These are phyloP conservation scores for Phycomyces nitens DNA, from an alignment of 192 early-diverging fungal species.

Conservation along the genomic window DNA sequence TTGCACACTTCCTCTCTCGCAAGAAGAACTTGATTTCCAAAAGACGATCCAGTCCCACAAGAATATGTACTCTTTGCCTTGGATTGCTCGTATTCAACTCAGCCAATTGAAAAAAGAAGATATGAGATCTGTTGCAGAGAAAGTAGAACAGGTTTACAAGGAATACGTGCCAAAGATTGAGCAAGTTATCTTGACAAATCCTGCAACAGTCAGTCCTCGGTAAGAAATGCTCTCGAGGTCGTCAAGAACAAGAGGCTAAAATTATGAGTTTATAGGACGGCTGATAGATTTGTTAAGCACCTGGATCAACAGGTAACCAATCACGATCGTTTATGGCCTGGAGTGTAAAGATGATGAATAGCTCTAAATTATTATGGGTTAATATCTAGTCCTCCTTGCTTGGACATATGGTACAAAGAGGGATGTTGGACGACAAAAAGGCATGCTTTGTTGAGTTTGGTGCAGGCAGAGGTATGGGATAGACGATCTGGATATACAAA, in stretches of 20 bases:
- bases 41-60: constrained; percentile 22
- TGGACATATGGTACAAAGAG: constrained; percentile 64
- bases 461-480: constrained; percentile 58
- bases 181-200: constrained; percentile 5
- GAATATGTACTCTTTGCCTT: constrained; percentile 30
- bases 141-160: constrained; percentile 16
- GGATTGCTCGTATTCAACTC: constrained; percentile 34
- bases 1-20: constrained; percentile 32
- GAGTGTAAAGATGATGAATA: neutral
- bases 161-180: constrained; percentile 14
- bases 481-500: neutral
- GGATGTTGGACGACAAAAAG: constrained; percentile 50
- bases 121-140: constrained; percentile 22
- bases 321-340: neutral
- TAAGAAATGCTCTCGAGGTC: neutral
- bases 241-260: neutral
- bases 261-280: constrained; percentile 23
- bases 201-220: neutral
- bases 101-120: constrained; percentile 18
- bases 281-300: constrained; percentile 44
- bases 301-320: constrained; percentile 44
- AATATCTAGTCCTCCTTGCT: constrained; percentile 68
- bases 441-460: constrained; percentile 80
- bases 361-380: neutral
- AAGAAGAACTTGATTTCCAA: constrained; percentile 30